Percentiles rank a stretch among this genome's conserved stretches.
Evolutionary conservation across 164 flowering plant genomes (phyloP).

Genomic region (Malania oleifera): DNA sequence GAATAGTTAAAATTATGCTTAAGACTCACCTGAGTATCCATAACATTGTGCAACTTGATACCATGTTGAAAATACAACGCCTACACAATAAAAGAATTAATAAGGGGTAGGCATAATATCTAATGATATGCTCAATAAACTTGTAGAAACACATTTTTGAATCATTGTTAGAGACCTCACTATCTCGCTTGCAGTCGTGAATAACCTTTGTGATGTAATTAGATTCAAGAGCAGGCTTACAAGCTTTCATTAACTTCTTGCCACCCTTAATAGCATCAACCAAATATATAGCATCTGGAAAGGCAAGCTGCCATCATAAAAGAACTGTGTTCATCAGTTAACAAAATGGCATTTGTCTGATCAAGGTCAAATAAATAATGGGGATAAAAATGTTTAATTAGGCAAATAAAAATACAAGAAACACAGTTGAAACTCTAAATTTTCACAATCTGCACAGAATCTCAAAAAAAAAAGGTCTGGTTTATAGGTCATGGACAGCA

Average conservation of each 20-base stretch:
- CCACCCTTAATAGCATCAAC: slow-evolving; percentile 91
- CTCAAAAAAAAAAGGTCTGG: no score
- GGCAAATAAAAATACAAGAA: no score
- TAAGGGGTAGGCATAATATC: no score
- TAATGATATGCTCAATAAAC: slow-evolving; percentile 2
- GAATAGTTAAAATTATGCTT: no score
- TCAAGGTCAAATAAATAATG: no score
- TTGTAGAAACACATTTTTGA: background rate
- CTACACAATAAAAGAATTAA: slow-evolving; percentile 40
- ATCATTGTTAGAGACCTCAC: slow-evolving; percentile 62
- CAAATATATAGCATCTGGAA: slow-evolving; percentile 84
- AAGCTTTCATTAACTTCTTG: slow-evolving; percentile 65
- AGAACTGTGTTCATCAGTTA: no score
- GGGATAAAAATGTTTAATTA: no score
- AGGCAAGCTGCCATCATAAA: slow-evolving; percentile 90
- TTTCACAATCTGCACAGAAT: no score
- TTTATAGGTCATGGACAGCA: no score
- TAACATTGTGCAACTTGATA: slow-evolving; percentile 78
- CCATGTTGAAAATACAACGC: slow-evolving; percentile 86
- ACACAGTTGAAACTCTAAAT: no score
- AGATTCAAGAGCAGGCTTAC: slow-evolving; percentile 99
- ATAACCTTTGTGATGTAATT: slow-evolving; percentile 86
- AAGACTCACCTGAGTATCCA: slow-evolving; percentile 83
- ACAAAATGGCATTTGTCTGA: no score
- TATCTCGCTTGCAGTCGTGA: slow-evolving; percentile 98